Base-by-base conservation (phyloP, 495 filamentous ascomycete species). In the Penicillium cosmopolitanum region DNA sequence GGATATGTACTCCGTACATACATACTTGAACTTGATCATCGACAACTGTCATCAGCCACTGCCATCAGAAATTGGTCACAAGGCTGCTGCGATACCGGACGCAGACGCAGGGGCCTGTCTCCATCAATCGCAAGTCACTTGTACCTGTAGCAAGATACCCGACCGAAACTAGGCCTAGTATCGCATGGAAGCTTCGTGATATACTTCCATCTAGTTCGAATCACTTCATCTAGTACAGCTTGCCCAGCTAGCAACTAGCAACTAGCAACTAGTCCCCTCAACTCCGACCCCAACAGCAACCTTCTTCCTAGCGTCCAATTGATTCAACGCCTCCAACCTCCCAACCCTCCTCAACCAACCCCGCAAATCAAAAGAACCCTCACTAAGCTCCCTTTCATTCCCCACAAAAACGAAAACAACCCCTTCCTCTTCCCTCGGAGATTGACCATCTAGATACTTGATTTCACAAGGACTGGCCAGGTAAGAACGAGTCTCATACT, bases 401-500 rank as follows among this genome's bases (percentile, higher is more conserved):
- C 72, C 73, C 38, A 62, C 68, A 62, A 75, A 75, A 38, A 62
- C 58, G 50, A 76, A 73, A 1, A 53, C 43, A 50, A 60, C 50
- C 25, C 73, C 72, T 15, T 63, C 18, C 4, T 63, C 60, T 10
- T 65, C 23, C 7, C 4, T 28, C 0, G 61, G 60, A 19, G 55
- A 55, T n/a, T 60, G 19, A 12, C 55, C 54, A 56, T 74, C 71
- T 15, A 36, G 52, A 57, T 62, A 73, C 2, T 31, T 23, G 44
- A 72, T 71, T 2, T 35, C 42, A 54, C 70, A 73, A n/a, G 57
- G 21, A 2, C 46, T 35, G 11, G 58, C 18, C 4, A 52, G 52
- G 31, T 77, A 72, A 33, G 53, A 70, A 1, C 50, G 31, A 9
- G 66, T 73, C 25, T 77, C 73, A 62, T 75, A 75, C 1, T 6